Evolutionary conservation across 2,329 filamentous ascomycete genomes (phyloP), one percentile per base, ranked within the genome.

Genomic region (Colletotrichum tabaci): DNA sequence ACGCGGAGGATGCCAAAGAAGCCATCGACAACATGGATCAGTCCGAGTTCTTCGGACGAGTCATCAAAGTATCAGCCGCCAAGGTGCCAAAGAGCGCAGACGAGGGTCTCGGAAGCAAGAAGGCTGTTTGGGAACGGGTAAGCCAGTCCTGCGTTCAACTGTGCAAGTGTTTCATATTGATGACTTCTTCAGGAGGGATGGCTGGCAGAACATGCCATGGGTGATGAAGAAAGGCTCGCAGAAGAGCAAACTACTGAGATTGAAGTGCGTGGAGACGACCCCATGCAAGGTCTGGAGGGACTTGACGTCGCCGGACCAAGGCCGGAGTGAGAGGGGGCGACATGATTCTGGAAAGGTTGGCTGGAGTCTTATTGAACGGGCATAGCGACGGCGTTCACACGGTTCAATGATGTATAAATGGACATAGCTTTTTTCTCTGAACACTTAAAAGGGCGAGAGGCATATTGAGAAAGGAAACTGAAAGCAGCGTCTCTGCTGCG

Each of bases 21-120:
- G 96, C 96, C 61, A 98, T 99, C 81, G 95, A 98, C 87, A 99
- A 99, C 80, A 98, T 99, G 96, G 94, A 99, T 80, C 95, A 98
- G 81, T 93, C 95, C 72, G 96, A 98, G 84, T 89, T 99, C 56
- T 98, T 96, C 80, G 97, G 96, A 13, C 90, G 94, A 71, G 92
- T 96, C 16, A 92, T 99, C 80, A 98, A 95, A 81, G 96, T 98
- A 62, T 95, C 94, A 55, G 89, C 93, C 66, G 97, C 97, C 53
- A 99, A 98, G 82, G 91, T 94, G 42, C 94, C 96, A 74, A 98
- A 98, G 86, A 94, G 94, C 77, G 89, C 91, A 61, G 93, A 93
- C 64, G 94, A 97, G 80, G 95, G 95, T 0, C 82, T 99, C 55
- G 95, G 96, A 30, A 97, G 94, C 85, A 97, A 95, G 83, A 98